phyloP scores from a whole-genome alignment of 305 asterid species.

The Fraxinus albicans region DNA sequence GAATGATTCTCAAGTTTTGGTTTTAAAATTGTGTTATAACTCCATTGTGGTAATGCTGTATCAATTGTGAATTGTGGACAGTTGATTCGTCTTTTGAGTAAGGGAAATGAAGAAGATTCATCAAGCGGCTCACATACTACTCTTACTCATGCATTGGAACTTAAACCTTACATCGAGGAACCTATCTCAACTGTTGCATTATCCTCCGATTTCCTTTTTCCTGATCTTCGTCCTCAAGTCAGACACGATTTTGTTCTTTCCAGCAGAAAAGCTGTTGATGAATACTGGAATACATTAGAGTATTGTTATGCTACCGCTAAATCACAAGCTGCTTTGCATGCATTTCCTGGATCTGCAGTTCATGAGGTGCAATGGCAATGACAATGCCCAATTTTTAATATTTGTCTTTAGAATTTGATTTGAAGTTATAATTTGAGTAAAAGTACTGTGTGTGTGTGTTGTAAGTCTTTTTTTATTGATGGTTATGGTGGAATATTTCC shows the following conservation, averaged over 20 bases:
- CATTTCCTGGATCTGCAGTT: constrained; percentile 94
- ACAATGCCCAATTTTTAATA: not conserved
- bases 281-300: constrained; percentile 92
- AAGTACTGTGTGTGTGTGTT: not conserved
- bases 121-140: constrained; percentile 50
- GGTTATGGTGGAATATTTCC: not conserved
- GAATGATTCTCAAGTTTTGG: constrained; percentile 14
- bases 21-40: constrained; percentile 23
- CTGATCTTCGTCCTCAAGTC: constrained; percentile 90
- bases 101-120: constrained; percentile 55
- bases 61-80: constrained; percentile 44
- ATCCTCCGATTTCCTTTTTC: constrained; percentile 45
- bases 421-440: constrained; percentile 16
- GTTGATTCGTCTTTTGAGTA: constrained; percentile 83
- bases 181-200: constrained; percentile 55
- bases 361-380: constrained; percentile 59
- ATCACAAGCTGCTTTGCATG: constrained; percentile 78
- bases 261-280: constrained; percentile 72
- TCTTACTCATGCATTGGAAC: constrained; percentile 79
- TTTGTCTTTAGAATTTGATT: constrained; percentile 1
- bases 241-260: constrained; percentile 96
- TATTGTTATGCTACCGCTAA: constrained; percentile 79
- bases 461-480: constrained; percentile 13
- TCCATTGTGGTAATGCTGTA: constrained; percentile 24
- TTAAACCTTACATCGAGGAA: constrained; percentile 93